Base-by-base conservation (phyloP, 441 rosid species). In the Arabidopsis hybrid region DNA sequence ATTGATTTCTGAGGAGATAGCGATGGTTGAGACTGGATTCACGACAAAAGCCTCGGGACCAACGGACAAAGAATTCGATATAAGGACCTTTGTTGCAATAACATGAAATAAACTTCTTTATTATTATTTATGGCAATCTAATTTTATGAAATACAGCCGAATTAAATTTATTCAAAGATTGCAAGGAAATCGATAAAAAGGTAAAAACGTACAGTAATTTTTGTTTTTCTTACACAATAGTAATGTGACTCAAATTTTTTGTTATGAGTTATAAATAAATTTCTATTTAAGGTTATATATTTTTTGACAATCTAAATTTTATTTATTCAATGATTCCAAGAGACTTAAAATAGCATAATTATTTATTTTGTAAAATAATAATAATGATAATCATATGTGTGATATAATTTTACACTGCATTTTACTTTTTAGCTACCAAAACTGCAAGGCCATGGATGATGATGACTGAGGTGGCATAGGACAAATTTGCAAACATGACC, bases 391-490 rank as follows among this genome's bases (percentile, higher is more conserved):
- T 21, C 26, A 50, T 35, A 71, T 42, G 71, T 76, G 61, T 56
- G 36, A 49, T 53, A 63, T 64, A 59, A 65, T 71, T 35, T 43
- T 59, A 71, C 59, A 45, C 13, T 51, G 57, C 68, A 2, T 4
- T 43, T 65, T 58, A 10, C 34, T 40, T 2, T 64, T 1, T 36
- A 66, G 80, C 46, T 43, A 36, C 80, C 78, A 72, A 71, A 77
- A 77, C 77, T 77, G 77, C 65, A 65, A 60, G 58, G 5, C 45
- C 12, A 51, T 60, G 65, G 69, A 71, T 35, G 67, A 51, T 42
- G 53, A 70, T 69, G 58, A 35, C 43, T 21, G 26, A 21, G 55
- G 26, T 63, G 75, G 21, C 51, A 60, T 35, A 58, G 6, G 64
- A 35, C 39, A 58, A 29, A 32, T 64, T 16, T 70, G 31, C 36